Conservation (phyloP, 2,329 filamentous ascomycete genomes). For the Fusarium abutilonis region DNA sequence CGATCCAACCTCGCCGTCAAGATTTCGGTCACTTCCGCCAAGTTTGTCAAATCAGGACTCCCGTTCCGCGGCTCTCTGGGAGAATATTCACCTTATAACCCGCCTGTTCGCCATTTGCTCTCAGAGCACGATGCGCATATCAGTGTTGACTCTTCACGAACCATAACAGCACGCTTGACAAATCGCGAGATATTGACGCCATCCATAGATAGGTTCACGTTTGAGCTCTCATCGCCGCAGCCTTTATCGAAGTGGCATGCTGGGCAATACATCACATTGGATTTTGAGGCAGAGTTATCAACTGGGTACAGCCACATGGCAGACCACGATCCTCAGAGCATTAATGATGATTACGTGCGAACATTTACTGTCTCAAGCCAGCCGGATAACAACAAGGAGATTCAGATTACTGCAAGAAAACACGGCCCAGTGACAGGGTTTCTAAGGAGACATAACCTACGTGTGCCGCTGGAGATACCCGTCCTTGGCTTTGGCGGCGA, state of each 20-base stretch:
- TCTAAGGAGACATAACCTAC: conserved; percentile 67
- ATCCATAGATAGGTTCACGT: conserved; percentile 71
- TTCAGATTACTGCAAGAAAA: conserved; percentile 77
- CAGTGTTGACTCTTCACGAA: conserved; percentile 4
- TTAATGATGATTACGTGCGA: conserved; percentile 86
- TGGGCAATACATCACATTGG: conserved; percentile 81
- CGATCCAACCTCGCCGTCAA: conserved; percentile 78
- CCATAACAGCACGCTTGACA: conserved; percentile 63
- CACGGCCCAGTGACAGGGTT: conserved; percentile 75
- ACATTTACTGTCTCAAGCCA: conserved; percentile 83
- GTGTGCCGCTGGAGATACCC: conserved; percentile 68
- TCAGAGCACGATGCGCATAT: conserved; percentile 59
- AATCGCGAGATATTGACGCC: conserved; percentile 70
- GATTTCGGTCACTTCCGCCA: conserved; percentile 68
- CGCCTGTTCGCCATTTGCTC: conserved; percentile 71
- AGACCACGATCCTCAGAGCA: conserved; percentile 77
- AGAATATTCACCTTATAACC: conserved; percentile 81
- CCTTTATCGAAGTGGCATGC: conserved; percentile 62
- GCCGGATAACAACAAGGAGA: conserved; percentile 56
- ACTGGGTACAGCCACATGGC: conserved; percentile 84
- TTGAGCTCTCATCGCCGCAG: conserved; percentile 48
- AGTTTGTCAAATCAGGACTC: conserved; percentile 72
- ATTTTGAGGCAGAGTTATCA: conserved; percentile 75
- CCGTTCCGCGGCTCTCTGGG: conserved; percentile 70
- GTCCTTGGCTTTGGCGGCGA: conserved; percentile 79